phyloP scores from a whole-genome alignment of 73 alveolate species.

The Breviolum minutum region DNA sequence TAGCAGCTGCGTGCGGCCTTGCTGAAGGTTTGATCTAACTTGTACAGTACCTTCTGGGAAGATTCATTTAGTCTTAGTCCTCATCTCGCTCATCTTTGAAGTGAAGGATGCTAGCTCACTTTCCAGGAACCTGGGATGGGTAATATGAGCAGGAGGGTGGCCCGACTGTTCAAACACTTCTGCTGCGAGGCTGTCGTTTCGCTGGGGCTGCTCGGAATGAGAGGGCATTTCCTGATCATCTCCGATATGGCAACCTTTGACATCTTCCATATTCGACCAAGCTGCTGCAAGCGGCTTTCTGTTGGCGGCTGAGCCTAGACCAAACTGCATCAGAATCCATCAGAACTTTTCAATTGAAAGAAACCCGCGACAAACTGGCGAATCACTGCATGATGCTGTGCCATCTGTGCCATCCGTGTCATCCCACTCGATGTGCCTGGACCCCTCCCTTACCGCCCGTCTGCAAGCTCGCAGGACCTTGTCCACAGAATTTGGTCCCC shows the following conservation, averaged over 20 bases:
- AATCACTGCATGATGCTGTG: too few relatives aligned
- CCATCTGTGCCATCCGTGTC: too few relatives aligned
- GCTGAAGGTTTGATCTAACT: not conserved
- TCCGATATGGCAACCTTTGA: too few relatives aligned
- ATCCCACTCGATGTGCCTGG: not conserved
- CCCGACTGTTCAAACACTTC: too few relatives aligned
- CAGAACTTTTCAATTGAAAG: not conserved
- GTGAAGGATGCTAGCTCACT: conserved; percentile 25
- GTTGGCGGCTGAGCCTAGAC: conserved; percentile 1
- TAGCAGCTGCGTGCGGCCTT: not conserved
- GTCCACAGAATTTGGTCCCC: not conserved
- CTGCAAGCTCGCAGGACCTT: conserved; percentile 19
- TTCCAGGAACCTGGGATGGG: conserved; percentile 17
- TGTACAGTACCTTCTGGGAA: too few relatives aligned
- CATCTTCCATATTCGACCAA: not conserved
- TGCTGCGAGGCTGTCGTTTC: too few relatives aligned
- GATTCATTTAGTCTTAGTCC: not conserved
- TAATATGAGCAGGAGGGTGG: too few relatives aligned
- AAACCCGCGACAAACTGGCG: not conserved
- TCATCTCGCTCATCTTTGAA: conserved; percentile 61
- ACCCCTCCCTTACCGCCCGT: not conserved
- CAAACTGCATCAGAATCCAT: too few relatives aligned
- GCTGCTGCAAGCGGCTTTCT: conserved; percentile 57
- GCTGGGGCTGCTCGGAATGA: too few relatives aligned
- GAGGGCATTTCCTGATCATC: not conserved